Conservation (phyloP, 2,329 filamentous ascomycete genomes). For the Aureobasidium sp. region DNA sequence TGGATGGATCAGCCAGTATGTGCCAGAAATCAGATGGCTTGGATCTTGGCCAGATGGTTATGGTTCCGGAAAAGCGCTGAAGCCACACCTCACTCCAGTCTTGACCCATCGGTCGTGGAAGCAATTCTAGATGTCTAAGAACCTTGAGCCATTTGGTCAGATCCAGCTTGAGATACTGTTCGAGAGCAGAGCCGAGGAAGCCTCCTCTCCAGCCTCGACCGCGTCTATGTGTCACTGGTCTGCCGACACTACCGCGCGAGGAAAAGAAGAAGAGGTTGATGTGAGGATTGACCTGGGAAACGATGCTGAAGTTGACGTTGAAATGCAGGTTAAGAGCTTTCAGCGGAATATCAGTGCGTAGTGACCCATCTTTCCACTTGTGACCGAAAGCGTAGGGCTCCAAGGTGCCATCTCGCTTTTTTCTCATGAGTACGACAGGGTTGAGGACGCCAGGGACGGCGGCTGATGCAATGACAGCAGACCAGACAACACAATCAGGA, state of each 20-base stretch:
- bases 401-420: slow-evolving; percentile 67
- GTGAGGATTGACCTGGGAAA: slow-evolving; percentile 83
- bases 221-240: slow-evolving; percentile 86
- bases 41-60: slow-evolving; percentile 92
- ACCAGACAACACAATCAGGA: slow-evolving; percentile 98
- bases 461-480: slow-evolving; percentile 86
- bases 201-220: slow-evolving; percentile 94
- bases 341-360: slow-evolving; percentile 91
- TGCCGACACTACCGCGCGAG: slow-evolving; percentile 81
- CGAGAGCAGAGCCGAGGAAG: slow-evolving; percentile 83
- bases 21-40: slow-evolving; percentile 71
- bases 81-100: slow-evolving; percentile 98
- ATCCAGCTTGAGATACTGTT: slow-evolving; percentile 94
- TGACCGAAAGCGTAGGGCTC: slow-evolving; percentile 93
- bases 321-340: slow-evolving; percentile 93
- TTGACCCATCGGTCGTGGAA: slow-evolving; percentile 83
- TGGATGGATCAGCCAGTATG: slow-evolving; percentile 77
- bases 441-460: slow-evolving; percentile 95
- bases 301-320: slow-evolving; percentile 97
- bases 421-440: slow-evolving; percentile 87
- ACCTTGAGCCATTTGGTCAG: slow-evolving; percentile 97
- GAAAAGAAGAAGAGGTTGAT: slow-evolving; percentile 99
- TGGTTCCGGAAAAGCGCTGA: slow-evolving; percentile 86
- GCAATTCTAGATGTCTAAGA: slow-evolving; percentile 80
- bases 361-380: slow-evolving; percentile 97